Conservation (phyloP, 1,284 basidiomycete species). For the Neotropicomus parvogracilis region DNA sequence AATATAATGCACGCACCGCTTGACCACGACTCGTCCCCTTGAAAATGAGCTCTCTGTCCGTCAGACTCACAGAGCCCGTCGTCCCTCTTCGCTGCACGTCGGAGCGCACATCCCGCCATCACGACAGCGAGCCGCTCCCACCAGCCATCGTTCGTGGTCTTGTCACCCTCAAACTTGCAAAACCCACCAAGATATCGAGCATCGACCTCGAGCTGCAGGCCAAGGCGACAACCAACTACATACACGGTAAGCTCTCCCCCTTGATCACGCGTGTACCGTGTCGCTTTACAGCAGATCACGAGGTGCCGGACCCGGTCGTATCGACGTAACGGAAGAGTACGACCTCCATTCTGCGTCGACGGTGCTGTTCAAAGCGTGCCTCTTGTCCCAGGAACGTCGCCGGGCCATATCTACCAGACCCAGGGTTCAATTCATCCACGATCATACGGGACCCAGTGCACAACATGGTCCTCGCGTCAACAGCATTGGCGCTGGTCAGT, state of each 20-base stretch:
- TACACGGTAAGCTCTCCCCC: conserved; percentile 61
- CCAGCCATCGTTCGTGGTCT: conserved; percentile 87
- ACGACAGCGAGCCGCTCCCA: conserved; percentile 45
- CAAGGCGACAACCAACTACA: conserved; percentile 65
- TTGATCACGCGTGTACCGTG: neutral
- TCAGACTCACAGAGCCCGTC: conserved; percentile 79
- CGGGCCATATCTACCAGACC: conserved; percentile 12
- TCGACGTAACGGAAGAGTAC: conserved; percentile 82
- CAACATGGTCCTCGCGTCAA: neutral
- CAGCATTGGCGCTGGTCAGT: neutral
- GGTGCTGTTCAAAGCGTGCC: conserved; percentile 68
- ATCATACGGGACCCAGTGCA: neutral
- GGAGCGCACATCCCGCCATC: conserved; percentile 44
- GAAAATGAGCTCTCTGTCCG: conserved; percentile 46
- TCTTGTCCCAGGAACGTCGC: conserved; percentile 5
- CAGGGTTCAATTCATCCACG: conserved; percentile 11
- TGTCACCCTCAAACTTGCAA: conserved; percentile 74
- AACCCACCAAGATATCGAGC: conserved; percentile 83
- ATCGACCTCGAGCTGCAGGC: conserved; percentile 82
- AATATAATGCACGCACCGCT: too few relatives aligned
- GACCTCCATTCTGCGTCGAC: conserved; percentile 71
- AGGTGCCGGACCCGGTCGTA: conserved; percentile 75
- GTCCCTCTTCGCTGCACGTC: conserved; percentile 60
- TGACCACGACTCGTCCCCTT: too few relatives aligned
- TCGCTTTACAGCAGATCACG: conserved; percentile 31